Percentiles rank a stretch among this genome's conserved stretches.
phyloP scores from a whole-genome alignment of 768 basidiomycete genomes.

The Boletus vinaceobasis region DNA sequence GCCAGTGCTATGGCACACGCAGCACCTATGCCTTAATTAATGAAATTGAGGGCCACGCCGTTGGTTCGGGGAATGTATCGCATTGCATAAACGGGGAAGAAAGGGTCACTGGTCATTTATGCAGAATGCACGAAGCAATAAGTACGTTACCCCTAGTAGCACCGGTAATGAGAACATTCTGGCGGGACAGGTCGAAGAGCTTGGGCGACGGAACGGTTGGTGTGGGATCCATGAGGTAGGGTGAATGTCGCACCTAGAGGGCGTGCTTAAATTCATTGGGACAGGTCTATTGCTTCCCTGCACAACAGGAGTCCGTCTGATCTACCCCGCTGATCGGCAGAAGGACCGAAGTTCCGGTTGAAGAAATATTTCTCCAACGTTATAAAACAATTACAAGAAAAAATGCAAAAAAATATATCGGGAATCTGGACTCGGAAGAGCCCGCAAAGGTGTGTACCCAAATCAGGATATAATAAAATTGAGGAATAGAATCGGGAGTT shows the following conservation, averaged over 20 bases:
- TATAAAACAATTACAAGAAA: not conserved
- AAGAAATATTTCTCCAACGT: conserved; percentile 2
- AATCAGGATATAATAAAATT: conserved; percentile 24
- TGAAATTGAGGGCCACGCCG: not conserved
- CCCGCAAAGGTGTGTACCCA: conserved; percentile 13
- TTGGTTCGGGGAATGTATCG: conserved; percentile 8
- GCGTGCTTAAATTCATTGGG: conserved; percentile 22
- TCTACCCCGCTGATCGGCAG: conserved; percentile 32
- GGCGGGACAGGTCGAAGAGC: conserved; percentile 65
- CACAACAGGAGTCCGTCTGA: conserved; percentile 8
- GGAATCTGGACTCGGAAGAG: conserved; percentile 12
- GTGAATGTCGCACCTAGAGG: conserved; percentile 2
- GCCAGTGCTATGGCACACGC: conserved; percentile 54
- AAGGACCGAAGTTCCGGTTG: conserved; percentile 27
- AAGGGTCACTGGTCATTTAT: conserved; percentile 15
- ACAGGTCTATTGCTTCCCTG: not conserved
- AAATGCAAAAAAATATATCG: conserved; percentile 10
- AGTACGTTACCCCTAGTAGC: conserved; percentile 63
- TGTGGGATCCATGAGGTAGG: conserved; percentile 48
- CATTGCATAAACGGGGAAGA: conserved; percentile 12
- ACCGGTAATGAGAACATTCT: conserved; percentile 77
- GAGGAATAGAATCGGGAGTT: conserved; percentile 23
- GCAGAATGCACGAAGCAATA: conserved; percentile 10
- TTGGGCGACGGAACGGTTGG: conserved; percentile 46
- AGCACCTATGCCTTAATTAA: conserved; percentile 48